phyloP scores from a whole-genome alignment of 1,284 basidiomycete species.

The Polyporus tsugae region DNA sequence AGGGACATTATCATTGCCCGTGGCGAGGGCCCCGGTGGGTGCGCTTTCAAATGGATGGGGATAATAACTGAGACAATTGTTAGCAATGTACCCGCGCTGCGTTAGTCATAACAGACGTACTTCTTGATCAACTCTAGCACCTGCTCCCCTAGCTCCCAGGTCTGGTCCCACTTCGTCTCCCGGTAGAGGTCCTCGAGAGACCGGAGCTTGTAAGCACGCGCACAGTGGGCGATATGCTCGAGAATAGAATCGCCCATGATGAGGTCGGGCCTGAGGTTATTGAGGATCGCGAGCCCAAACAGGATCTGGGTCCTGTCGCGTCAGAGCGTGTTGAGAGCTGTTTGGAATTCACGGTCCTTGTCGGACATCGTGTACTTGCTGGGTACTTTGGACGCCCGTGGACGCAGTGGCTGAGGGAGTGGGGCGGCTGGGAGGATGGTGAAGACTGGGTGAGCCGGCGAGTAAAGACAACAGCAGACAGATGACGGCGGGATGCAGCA shows the following conservation, averaged over 20 bases:
- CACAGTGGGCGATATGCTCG: background rate
- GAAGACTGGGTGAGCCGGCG: no score
- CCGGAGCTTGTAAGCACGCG: constrained; percentile 9
- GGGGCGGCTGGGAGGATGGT: no score
- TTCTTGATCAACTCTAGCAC: background rate
- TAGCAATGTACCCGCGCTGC: no score
- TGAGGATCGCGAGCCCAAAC: background rate
- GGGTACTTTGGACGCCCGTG: no score
- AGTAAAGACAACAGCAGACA: no score
- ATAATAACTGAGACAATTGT: no score
- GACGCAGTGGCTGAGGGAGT: no score
- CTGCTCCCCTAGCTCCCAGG: constrained; percentile 7
- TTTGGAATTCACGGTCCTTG: background rate
- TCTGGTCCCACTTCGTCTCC: constrained; percentile 21
- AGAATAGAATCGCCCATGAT: background rate
- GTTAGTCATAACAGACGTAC: constrained; percentile 14
- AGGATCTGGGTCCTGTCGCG: background rate
- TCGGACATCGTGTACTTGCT: background rate
- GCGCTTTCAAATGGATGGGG: no score
- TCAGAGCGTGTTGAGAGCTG: background rate
- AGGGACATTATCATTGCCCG: no score
- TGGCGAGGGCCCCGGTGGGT: no score
- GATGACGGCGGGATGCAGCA: no score
- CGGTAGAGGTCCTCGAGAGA: constrained; percentile 7
- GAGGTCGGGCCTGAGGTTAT: background rate